Percentiles rank a stretch among this genome's conserved stretches.
Conservation (phyloP, 441 rosid genomes). For the Breynia disticha region DNA sequence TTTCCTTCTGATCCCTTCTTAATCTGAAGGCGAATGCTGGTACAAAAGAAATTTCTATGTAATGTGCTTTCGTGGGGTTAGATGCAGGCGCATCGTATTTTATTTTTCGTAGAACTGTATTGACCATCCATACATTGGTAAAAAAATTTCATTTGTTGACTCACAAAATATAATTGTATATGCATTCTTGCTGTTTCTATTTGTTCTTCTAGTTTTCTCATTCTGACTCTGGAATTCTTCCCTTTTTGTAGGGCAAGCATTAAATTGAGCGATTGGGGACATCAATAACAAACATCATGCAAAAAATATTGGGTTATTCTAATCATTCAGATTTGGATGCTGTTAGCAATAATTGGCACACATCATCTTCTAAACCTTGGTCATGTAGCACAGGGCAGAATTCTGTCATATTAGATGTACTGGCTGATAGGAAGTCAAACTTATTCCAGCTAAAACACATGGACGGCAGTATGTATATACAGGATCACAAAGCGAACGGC, state of each 20-base stretch:
- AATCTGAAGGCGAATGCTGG: too few species aligned
- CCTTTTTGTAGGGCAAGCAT: neutral
- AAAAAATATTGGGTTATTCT: slow-evolving; percentile 10
- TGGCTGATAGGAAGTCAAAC: slow-evolving; percentile 12
- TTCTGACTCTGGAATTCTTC: neutral
- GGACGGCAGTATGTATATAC: neutral
- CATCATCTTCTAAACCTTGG: slow-evolving; percentile 25
- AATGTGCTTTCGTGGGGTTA: too few species aligned
- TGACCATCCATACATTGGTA: too few species aligned
- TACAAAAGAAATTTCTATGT: too few species aligned
- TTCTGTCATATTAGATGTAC: slow-evolving; percentile 5
- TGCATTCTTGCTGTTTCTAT: too few species aligned
- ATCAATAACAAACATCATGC: slow-evolving; percentile 16
- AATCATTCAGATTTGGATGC: slow-evolving; percentile 9
- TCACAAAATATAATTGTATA: too few species aligned
- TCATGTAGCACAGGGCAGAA: slow-evolving; percentile 17
- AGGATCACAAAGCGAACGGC: slow-evolving; percentile 14
- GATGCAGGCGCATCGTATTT: too few species aligned
- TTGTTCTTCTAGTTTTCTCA: too few species aligned
- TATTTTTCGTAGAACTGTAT: too few species aligned
- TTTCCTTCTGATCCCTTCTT: too few species aligned
- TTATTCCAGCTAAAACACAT: slow-evolving; percentile 7
- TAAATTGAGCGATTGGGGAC: slow-evolving; percentile 2
- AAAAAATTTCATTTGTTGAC: too few species aligned
- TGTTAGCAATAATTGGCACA: slow-evolving; percentile 8